Base-by-base conservation (phyloP, 202 grass and related monocot genomes). In the Schoenoplectus triqueter region DNA sequence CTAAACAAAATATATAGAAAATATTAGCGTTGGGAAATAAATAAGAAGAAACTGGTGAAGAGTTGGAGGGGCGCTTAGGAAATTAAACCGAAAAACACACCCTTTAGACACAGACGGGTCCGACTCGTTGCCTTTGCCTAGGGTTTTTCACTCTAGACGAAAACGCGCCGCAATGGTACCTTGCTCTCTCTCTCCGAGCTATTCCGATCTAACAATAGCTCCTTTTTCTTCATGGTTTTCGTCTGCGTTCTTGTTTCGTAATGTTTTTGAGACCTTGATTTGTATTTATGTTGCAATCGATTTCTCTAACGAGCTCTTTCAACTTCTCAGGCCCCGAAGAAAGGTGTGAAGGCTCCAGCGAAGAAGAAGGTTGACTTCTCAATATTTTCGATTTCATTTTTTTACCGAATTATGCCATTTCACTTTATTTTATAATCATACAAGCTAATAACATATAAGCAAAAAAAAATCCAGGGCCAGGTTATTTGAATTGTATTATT, bases 311-410 rank as follows among this genome's bases (percentile, higher is more conserved):
- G 50, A 78, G 50, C 8, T 19, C 7, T 39, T 72, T 64, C 0
- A 84, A 88, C 85, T 66, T 52, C 3, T 78, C 92, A 95, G 92
- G 90, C 90, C 48, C 90, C 90, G 67, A 92, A 90, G 85, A 86
- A 90, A 86, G 90, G 87, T 51, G 90, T 87, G n/a, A 95, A 67
- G 82, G 87, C 88, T 20, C 86, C 86, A 2, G 80, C 87, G 0
- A 87, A 85, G 85, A 95, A 92, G 88, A 92, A 92, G 88, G 91
- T 90, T 67, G 84, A 6, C 86, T 90, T 76, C 49, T 66, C 10
- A 19, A 3, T 63, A 3, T 52, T 8, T 70, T 83, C 5, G 0
- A 22, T 73, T 8, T 57, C 55, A 57, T 64, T 15, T 5, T 44
- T 13, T 7, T 10, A 1, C 69, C 44, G 3, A 6, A 3, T 51